phyloP scores from a whole-genome alignment of 768 basidiomycete genomes.

The Podaxis sp. region DNA sequence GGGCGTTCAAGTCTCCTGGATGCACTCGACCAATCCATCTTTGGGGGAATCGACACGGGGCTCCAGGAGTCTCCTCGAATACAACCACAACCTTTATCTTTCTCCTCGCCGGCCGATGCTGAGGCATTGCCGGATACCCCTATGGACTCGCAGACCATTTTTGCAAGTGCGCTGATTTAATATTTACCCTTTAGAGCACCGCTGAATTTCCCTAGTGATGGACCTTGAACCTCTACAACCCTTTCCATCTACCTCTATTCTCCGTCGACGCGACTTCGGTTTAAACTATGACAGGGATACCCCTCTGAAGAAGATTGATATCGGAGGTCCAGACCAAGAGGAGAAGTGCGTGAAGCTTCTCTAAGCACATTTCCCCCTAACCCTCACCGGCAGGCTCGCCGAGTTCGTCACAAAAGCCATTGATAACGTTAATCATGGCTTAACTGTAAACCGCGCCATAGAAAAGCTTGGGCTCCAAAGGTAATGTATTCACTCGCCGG shows the following conservation, averaged over 20 bases:
- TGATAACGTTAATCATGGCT: constrained; percentile 53
- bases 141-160: not conserved
- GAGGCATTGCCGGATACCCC: not conserved
- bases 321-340: constrained; percentile 59
- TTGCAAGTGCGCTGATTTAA: not conserved
- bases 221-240: not conserved
- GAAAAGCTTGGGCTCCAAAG: constrained; percentile 48
- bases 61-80: not conserved
- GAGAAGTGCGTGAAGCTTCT: constrained; percentile 35
- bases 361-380: not conserved
- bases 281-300: constrained; percentile 52
- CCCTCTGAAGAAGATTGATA: constrained; percentile 49
- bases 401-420: constrained; percentile 63
- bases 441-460: constrained; percentile 54
- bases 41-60: not conserved
- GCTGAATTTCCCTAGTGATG: not conserved
- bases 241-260: not conserved
- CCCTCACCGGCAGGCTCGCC: constrained; percentile 42
- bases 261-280: constrained; percentile 33
- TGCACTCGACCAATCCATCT: constrained; percentile 4
- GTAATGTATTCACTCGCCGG: constrained; percentile 29
- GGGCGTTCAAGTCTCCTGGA: constrained; percentile 12
- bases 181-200: not conserved
- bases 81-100: not conserved
- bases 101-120: not conserved